phyloP scores from a whole-genome alignment of 345 rosid genomes.

The Raphanus raphanistrum region DNA sequence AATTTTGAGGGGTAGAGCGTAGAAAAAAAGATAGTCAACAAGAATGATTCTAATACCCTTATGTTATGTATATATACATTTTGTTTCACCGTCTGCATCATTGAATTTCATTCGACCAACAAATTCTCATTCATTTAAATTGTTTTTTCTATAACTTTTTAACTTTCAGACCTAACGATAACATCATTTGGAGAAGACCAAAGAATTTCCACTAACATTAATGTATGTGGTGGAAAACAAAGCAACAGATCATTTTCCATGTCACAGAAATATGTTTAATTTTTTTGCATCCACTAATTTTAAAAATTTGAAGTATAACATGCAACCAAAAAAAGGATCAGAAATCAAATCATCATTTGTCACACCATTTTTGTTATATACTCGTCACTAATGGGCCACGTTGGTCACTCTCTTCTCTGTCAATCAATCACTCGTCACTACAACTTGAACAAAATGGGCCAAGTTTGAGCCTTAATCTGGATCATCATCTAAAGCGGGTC shows the following conservation, averaged over 20 bases:
- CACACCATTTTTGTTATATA: background rate
- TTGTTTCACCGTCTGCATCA: background rate
- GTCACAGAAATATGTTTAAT: background rate
- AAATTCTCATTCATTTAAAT: background rate
- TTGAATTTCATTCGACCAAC: background rate
- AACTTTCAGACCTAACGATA: background rate
- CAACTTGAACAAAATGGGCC: background rate
- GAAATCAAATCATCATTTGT: background rate
- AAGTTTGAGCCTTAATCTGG: background rate
- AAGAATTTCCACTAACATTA: background rate
- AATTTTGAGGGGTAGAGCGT: background rate
- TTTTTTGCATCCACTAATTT: background rate
- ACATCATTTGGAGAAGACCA: background rate
- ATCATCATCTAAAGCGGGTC: background rate
- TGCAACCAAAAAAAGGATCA: background rate
- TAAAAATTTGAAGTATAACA: background rate
- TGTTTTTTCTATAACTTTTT: background rate
- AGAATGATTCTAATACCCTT: background rate
- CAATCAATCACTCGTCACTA: background rate
- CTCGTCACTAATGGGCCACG: constrained; percentile 2
- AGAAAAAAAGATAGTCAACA: background rate
- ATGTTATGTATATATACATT: too few species aligned
- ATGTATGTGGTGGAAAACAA: background rate
- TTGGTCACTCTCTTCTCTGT: background rate
- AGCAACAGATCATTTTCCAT: background rate